These are phyloP conservation scores for Malassezia caprae DNA, from an alignment of 1,284 basidiomycete genomes.

Conservation along the genomic window DNA sequence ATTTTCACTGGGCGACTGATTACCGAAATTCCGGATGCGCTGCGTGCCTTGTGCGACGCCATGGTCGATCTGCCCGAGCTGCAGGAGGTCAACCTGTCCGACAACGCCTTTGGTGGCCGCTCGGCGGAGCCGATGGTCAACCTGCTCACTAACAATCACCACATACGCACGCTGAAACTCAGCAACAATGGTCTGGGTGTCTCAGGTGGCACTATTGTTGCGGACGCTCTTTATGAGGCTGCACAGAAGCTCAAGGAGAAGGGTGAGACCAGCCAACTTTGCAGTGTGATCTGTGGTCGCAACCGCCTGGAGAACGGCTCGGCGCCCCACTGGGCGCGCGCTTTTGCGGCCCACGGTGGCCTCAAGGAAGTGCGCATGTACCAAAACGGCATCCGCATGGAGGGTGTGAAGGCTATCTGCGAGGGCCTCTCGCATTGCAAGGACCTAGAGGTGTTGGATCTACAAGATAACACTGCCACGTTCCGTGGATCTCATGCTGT, in stretches of 20 bases:
- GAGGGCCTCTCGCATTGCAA: slow-evolving; percentile 63
- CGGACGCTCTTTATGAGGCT: slow-evolving; percentile 69
- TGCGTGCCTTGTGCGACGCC: slow-evolving; percentile 77
- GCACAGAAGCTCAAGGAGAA: slow-evolving; percentile 62
- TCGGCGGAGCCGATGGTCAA: slow-evolving; percentile 89
- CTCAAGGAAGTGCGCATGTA: slow-evolving; percentile 81
- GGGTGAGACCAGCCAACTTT: slow-evolving; percentile 63
- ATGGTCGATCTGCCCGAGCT: slow-evolving; percentile 70
- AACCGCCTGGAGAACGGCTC: slow-evolving; percentile 89
- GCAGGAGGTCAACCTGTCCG: slow-evolving; percentile 77
- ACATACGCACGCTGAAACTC: slow-evolving; percentile 75
- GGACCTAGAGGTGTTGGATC: slow-evolving; percentile 66
- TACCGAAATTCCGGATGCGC: slow-evolving; percentile 81
- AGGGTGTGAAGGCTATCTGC: slow-evolving; percentile 75
- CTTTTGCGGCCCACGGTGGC: slow-evolving; percentile 68
- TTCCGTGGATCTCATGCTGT: slow-evolving; percentile 64
- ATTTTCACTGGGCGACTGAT: slow-evolving; percentile 96
- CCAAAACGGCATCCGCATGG: slow-evolving; percentile 93
- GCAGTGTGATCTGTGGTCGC: slow-evolving; percentile 78
- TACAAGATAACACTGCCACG: slow-evolving; percentile 93
- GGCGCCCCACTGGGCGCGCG: slow-evolving; percentile 71
- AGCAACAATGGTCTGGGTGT: slow-evolving; percentile 98
- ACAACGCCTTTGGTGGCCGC: slow-evolving; percentile 93
- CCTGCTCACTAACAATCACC: slow-evolving; percentile 53
- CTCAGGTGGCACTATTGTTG: slow-evolving; percentile 73